A percentile compares a stretch with the other conserved stretches of the same genome.
Conservation (phyloP, 805 yeast species). For the Myxozyma neotropica region DNA sequence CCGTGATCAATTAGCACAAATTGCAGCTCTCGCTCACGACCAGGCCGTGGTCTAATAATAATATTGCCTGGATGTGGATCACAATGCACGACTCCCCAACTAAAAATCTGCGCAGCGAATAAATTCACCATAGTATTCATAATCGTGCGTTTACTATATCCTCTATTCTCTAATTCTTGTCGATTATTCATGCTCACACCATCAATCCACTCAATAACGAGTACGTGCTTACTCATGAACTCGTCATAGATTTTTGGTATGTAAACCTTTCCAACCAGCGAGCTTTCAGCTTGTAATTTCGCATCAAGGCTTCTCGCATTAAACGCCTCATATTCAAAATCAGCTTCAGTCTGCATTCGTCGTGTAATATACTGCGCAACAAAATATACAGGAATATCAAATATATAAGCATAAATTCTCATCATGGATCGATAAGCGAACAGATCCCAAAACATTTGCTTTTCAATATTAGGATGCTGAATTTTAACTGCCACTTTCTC, state of each 20-base stretch:
- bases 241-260: conserved; percentile 58
- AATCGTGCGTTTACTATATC: conserved; percentile 47
- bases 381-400: conserved; percentile 64
- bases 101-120: conserved; percentile 61
- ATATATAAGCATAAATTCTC: conserved; percentile 56
- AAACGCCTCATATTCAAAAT: conserved; percentile 58
- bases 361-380: conserved; percentile 60
- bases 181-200: conserved; percentile 61
- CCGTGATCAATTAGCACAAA: conserved; percentile 74
- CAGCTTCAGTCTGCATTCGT: conserved; percentile 61
- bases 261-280: conserved; percentile 50
- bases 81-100: conserved; percentile 69
- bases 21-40: conserved; percentile 45
- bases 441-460: conserved; percentile 65
- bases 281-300: conserved; percentile 49
- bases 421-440: conserved; percentile 57
- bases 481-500: conserved; percentile 65
- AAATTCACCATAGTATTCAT: conserved; percentile 55
- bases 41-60: conserved; percentile 50
- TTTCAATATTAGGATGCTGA: conserved; percentile 63
- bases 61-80: conserved; percentile 85
- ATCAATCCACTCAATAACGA: conserved; percentile 76
- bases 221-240: conserved; percentile 52
- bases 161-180: conserved; percentile 46
- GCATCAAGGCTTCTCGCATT: conserved; percentile 52